phyloP scores from a whole-genome alignment of 352 stramenopile genomes.

The Phytophthora meadii region DNA sequence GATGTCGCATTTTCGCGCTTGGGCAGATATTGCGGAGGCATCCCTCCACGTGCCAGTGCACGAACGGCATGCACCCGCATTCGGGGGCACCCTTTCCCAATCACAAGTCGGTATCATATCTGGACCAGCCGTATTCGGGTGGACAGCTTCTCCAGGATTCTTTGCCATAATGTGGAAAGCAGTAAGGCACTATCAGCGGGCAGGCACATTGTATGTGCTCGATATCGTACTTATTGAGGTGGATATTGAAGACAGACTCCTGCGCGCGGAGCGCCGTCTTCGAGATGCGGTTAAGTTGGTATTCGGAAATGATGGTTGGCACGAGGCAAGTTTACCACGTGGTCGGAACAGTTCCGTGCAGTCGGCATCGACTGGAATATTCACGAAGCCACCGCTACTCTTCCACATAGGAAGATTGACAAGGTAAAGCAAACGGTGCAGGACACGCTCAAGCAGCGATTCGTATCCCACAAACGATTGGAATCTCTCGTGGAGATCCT shows the following conservation, averaged over 20 bases:
- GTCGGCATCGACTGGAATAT: slow-evolving; percentile 2
- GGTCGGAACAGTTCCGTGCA: background rate
- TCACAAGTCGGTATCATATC: background rate
- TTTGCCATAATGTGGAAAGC: background rate
- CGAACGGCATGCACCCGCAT: background rate
- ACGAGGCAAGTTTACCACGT: background rate
- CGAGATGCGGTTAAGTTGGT: background rate
- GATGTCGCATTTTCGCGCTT: background rate
- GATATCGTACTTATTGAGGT: too few relatives aligned
- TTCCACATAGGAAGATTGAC: slow-evolving; percentile 3
- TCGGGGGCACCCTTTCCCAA: background rate
- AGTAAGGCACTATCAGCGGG: background rate
- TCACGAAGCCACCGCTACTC: background rate
- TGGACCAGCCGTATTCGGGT: background rate
- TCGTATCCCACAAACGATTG: background rate
- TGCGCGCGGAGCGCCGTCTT: background rate
- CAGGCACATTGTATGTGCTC: background rate
- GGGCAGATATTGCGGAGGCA: slow-evolving; percentile 1
- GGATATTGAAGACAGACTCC: too few relatives aligned
- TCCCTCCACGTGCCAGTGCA: slow-evolving; percentile 1
- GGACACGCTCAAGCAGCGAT: background rate
- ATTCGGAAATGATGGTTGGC: background rate
- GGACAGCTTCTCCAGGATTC: background rate
- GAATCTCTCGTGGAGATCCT: background rate
- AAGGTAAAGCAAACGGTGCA: background rate